These are phyloP conservation scores for Bolboschoenoplectus hybrid DNA, from an alignment of 202 grass and related monocot genomes.

Conservation along the genomic window DNA sequence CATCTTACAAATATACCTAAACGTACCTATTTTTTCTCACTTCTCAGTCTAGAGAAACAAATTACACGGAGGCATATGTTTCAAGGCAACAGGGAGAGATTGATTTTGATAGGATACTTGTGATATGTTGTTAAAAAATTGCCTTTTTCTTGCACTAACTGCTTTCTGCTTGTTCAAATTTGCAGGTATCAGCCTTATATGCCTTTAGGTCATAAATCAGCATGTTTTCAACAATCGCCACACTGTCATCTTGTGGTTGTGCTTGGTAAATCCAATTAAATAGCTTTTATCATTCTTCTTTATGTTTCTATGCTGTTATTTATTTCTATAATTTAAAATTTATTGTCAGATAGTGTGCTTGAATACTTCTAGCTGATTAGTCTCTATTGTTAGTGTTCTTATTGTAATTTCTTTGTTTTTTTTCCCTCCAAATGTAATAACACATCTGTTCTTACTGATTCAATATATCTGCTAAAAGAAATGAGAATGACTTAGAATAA, in stretches of 20 bases:
- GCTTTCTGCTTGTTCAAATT: conserved; percentile 18
- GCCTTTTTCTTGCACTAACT: not conserved
- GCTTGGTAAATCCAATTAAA: conserved; percentile 34
- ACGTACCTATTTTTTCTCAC: not conserved
- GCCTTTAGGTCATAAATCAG: conserved; percentile 34
- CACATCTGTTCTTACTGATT: not conserved
- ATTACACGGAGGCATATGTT: not conserved
- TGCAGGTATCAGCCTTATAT: conserved; percentile 34
- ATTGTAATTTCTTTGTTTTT: not conserved
- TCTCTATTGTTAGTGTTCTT: not conserved
- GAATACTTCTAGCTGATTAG: not conserved
- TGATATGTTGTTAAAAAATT: not conserved
- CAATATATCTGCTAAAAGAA: not conserved
- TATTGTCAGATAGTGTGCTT: not conserved
- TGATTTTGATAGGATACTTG: not conserved
- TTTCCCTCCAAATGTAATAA: not conserved
- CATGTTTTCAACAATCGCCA: conserved; percentile 30
- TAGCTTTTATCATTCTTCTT: not conserved
- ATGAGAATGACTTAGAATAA: not conserved
- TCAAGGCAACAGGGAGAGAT: not conserved
- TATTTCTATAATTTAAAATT: conserved; percentile 7
- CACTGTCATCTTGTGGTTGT: conserved; percentile 23
- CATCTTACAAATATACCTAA: conserved; percentile 6
- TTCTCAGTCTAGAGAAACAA: not conserved
- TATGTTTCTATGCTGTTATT: not conserved